phyloP scores from a whole-genome alignment of 805 yeast genomes.

The Komagataella mondaviorum region DNA sequence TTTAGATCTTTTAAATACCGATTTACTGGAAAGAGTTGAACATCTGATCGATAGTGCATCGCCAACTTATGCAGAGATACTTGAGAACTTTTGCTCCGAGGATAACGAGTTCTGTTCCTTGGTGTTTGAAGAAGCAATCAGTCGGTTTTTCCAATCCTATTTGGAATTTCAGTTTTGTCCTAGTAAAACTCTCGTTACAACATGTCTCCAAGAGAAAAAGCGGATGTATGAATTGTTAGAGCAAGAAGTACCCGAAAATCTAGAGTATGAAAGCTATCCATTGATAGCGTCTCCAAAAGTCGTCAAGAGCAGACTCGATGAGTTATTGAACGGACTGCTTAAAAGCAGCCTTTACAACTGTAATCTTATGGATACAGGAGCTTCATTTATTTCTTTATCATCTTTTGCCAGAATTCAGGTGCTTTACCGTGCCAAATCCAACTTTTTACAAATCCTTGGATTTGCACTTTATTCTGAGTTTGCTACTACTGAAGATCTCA shows the following conservation, averaged over 20 bases:
- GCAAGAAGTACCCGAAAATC: not conserved
- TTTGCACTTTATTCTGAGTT: not conserved
- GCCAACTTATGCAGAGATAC: conserved; percentile 8
- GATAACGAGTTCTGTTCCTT: conserved; percentile 16
- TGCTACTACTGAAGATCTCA: not conserved
- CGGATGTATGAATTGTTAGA: not conserved
- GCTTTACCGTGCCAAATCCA: not conserved
- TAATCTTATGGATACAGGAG: not conserved
- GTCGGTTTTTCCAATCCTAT: not conserved
- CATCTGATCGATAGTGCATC: conserved; percentile 3
- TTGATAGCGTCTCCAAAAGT: not conserved
- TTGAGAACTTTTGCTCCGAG: conserved; percentile 17
- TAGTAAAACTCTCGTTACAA: not conserved
- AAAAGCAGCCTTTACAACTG: not conserved
- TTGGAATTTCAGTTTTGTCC: not conserved
- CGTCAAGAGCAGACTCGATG: not conserved
- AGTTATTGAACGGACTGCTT: not conserved
- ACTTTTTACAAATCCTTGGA: not conserved
- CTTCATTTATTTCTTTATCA: not conserved
- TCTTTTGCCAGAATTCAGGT: not conserved
- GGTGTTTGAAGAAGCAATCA: conserved; percentile 8
- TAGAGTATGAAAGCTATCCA: not conserved
- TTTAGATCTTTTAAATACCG: conserved; percentile 11
- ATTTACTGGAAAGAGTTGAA: conserved; percentile 14
- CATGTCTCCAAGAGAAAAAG: not conserved